Evolutionary conservation across 805 yeast genomes (phyloP).

Genomic region (Yarrowia porcina): DNA sequence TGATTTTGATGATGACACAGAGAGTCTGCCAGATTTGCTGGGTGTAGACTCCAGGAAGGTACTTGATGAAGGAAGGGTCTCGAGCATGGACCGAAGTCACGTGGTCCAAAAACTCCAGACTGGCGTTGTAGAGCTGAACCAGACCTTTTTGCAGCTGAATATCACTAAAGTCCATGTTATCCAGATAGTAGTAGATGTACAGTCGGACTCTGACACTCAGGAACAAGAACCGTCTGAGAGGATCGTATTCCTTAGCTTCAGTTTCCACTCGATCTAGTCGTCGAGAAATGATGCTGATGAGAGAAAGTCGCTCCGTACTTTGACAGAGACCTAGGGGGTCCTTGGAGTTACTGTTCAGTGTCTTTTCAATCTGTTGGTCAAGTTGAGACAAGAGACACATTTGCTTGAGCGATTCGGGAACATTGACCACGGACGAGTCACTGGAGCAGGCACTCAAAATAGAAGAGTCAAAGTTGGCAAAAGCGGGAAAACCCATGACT

Average conservation of each 20-base stretch:
- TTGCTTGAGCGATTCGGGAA: slow-evolving; percentile 62
- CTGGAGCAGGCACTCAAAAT: slow-evolving; percentile 54
- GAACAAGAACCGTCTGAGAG: slow-evolving; percentile 64
- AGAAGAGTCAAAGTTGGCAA: slow-evolving; percentile 77
- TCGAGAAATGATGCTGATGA: slow-evolving; percentile 63
- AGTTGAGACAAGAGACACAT: slow-evolving; percentile 81
- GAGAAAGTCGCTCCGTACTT: slow-evolving; percentile 68
- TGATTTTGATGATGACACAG: slow-evolving; percentile 72
- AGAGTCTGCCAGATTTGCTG: slow-evolving; percentile 90
- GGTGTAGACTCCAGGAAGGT: slow-evolving; percentile 73
- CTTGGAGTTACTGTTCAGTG: slow-evolving; percentile 66
- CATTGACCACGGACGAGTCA: slow-evolving; percentile 41
- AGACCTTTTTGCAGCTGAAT: slow-evolving; percentile 71
- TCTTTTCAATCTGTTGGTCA: slow-evolving; percentile 78
- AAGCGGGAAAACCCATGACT: slow-evolving; percentile 92
- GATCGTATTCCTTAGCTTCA: slow-evolving; percentile 49
- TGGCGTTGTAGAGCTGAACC: slow-evolving; percentile 74
- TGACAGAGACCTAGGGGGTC: slow-evolving; percentile 65
- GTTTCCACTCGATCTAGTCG: slow-evolving; percentile 63
- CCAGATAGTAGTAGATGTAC: slow-evolving; percentile 76
- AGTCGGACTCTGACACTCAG: slow-evolving; percentile 77
- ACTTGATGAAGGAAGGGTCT: slow-evolving; percentile 53
- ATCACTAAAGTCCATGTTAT: slow-evolving; percentile 42
- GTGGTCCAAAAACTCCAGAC: slow-evolving; percentile 67
- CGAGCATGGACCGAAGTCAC: slow-evolving; percentile 48